These are phyloP conservation scores for Mucor mucedo DNA, from an alignment of 371 early-diverging fungal species.

Conservation along the genomic window DNA sequence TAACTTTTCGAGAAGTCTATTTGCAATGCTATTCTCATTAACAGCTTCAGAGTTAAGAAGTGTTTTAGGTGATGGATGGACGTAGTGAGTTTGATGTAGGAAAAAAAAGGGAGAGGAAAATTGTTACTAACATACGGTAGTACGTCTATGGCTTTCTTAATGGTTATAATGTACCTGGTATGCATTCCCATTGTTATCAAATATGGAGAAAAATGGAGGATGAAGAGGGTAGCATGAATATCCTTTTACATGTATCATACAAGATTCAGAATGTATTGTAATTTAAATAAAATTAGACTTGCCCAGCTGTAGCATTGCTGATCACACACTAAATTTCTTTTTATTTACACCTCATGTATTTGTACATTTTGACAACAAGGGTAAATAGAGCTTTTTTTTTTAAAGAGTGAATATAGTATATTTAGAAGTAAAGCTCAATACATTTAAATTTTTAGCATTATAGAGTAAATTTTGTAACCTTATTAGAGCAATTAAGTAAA, in stretches of 20 bases:
- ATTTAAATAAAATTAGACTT: too few species aligned
- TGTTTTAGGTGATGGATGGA: conserved; percentile 39
- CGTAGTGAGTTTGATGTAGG: conserved; percentile 32
- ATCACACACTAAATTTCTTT: too few species aligned
- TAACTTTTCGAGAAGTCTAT: conserved; percentile 36
- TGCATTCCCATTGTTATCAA: conserved; percentile 31
- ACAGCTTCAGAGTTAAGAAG: conserved; percentile 31
- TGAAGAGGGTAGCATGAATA: not conserved
- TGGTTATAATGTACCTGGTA: conserved; percentile 11
- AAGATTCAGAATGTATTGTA: too few species aligned
- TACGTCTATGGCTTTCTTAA: conserved; percentile 25
- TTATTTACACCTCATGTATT: too few species aligned
- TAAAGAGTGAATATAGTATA: too few species aligned
- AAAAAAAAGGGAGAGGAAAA: not conserved
- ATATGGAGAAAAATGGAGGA: conserved; percentile 13
- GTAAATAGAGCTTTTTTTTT: too few species aligned
- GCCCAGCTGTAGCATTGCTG: too few species aligned
- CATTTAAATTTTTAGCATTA: too few species aligned
- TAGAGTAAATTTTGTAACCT: too few species aligned
- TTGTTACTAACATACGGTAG: conserved; percentile 9
- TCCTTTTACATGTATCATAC: not conserved
- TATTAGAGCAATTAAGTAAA: too few species aligned
- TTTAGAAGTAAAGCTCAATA: too few species aligned
- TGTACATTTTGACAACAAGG: too few species aligned
- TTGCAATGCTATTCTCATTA: conserved; percentile 42